Percentiles rank a stretch among this genome's conserved stretches.
phyloP scores from a whole-genome alignment of 805 yeast species.

The Starmerella apicola region DNA sequence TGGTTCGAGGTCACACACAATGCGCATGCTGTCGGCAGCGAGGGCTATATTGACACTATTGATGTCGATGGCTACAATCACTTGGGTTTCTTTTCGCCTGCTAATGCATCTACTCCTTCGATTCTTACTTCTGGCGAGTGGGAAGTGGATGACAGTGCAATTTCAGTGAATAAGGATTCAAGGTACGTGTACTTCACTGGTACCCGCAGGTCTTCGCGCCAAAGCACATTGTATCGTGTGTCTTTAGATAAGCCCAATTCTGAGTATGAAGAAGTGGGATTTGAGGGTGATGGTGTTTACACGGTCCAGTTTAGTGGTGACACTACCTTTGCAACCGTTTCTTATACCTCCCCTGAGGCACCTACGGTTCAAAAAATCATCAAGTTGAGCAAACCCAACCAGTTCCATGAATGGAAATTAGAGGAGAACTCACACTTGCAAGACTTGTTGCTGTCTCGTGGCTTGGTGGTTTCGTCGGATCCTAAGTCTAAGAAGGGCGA shows the following conservation, averaged over 20 bases:
- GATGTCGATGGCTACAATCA: conserved; percentile 46
- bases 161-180: conserved; percentile 34
- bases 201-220: conserved; percentile 66
- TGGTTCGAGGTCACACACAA: conserved; percentile 73
- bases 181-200: conserved; percentile 54
- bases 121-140: conserved; percentile 66
- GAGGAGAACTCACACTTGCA: conserved; percentile 25
- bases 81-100: conserved; percentile 72
- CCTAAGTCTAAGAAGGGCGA: conserved; percentile 32
- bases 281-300: conserved; percentile 50
- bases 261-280: conserved; percentile 37
- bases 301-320: conserved; percentile 69
- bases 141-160: conserved; percentile 75
- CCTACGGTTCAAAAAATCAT: conserved; percentile 58
- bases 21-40: conserved; percentile 38
- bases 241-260: conserved; percentile 35
- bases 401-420: conserved; percentile 27
- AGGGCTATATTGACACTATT: conserved; percentile 71
- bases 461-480: no score
- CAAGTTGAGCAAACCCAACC: conserved; percentile 33
- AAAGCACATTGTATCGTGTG: conserved; percentile 71
- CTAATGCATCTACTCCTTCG: conserved; percentile 40
- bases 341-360: conserved; percentile 72
- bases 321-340: conserved; percentile 53
- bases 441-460: conserved; percentile 19